Evolutionary conservation across 23 red algal species (phyloP).

Genomic region (Pyropia yezoensis): DNA sequence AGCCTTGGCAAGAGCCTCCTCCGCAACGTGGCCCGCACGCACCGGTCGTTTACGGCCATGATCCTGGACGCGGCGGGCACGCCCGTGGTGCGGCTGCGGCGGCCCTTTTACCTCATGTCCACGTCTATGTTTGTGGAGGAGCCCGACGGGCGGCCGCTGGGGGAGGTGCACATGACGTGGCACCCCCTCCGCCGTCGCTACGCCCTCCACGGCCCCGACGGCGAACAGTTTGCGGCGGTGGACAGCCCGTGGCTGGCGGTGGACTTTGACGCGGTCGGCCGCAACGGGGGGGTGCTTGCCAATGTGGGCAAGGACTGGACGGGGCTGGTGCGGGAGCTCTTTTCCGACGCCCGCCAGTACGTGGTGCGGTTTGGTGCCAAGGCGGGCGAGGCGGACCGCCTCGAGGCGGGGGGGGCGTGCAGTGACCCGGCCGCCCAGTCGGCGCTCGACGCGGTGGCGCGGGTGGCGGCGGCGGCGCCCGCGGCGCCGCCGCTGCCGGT

Average conservation of each 20-base stretch:
- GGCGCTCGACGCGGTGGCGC: conserved; percentile 17
- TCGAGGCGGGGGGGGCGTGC: conserved; percentile 5
- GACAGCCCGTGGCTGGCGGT: conserved; percentile 74
- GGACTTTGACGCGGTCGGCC: conserved; percentile 74
- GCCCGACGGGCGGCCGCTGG: conserved; percentile 42
- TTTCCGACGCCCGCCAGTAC: conserved; percentile 95
- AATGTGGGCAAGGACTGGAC: conserved; percentile 94
- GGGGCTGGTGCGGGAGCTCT: conserved; percentile 83
- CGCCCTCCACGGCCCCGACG: conserved; percentile 51
- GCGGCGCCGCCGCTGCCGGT: conserved; percentile 12
- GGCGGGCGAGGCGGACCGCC: conserved; percentile 18
- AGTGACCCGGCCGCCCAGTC: conserved; percentile 31
- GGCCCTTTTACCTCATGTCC: conserved; percentile 77
- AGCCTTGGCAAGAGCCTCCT: conserved; percentile 50
- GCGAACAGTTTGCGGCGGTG: conserved; percentile 74
- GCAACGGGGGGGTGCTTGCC: conserved; percentile 28
- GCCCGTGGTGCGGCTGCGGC: conserved; percentile 54
- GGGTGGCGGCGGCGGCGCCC: conserved; percentile 24
- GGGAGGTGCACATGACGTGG: conserved; percentile 93
- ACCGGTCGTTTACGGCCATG: conserved; percentile 82
- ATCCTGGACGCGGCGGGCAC: conserved; percentile 68
- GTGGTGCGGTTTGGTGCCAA: conserved; percentile 70
- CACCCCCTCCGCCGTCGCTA: conserved; percentile 85
- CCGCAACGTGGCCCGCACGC: conserved; percentile 76
- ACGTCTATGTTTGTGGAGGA: conserved; percentile 76